Conservation (phyloP, 345 rosid species). For the Mangifera indica region DNA sequence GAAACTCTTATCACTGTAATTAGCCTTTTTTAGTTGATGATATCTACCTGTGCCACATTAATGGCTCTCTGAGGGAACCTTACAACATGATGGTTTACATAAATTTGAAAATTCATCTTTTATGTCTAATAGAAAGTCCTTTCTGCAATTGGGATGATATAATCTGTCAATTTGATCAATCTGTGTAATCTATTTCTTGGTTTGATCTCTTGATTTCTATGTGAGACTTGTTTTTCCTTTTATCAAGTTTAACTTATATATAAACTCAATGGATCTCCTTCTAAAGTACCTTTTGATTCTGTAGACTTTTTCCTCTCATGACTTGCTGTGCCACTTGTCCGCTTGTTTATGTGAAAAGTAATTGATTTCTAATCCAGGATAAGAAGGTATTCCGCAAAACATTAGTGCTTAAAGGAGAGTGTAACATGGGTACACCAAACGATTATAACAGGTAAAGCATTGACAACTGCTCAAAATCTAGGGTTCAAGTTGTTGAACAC, state of each 20-base stretch:
- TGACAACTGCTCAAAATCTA: not conserved
- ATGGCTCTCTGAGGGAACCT: not conserved
- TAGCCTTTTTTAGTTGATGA: not conserved
- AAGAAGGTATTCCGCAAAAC: conserved; percentile 43
- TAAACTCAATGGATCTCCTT: conserved; percentile 4
- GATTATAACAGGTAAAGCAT: conserved; percentile 40
- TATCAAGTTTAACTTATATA: not conserved
- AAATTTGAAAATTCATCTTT: not conserved
- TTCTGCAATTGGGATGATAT: not conserved
- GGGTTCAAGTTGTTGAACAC: not conserved
- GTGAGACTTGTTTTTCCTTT: not conserved
- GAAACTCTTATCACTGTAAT: not conserved
- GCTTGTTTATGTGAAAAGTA: conserved; percentile 13
- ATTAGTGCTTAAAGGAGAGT: conserved; percentile 39
- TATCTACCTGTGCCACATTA: not conserved
- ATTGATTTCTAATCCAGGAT: conserved; percentile 44
- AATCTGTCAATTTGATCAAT: not conserved
- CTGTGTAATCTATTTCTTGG: not conserved
- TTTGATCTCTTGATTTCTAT: not conserved
- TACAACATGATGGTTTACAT: not conserved
- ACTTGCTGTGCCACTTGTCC: conserved; percentile 10
- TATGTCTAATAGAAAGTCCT: not conserved
- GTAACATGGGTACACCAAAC: conserved; percentile 21
- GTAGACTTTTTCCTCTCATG: not conserved
- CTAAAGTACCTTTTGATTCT: not conserved